Conservation (phyloP, 164 flowering plant genomes). For the Euptelea pleiosperma region DNA sequence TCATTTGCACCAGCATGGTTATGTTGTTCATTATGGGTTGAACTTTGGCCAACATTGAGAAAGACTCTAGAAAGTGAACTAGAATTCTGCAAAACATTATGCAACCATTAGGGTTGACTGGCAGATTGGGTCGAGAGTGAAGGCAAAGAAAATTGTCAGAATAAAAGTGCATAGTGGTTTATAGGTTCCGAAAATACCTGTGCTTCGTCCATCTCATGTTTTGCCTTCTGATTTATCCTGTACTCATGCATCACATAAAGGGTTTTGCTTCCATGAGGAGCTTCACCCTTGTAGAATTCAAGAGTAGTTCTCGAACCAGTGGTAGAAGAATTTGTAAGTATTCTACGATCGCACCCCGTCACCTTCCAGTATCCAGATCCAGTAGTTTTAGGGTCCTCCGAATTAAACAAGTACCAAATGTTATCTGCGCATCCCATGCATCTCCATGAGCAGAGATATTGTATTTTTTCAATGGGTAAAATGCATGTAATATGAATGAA, state of each 20-base stretch:
- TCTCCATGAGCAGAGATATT: not conserved
- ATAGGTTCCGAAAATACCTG: slow-evolving; percentile 28
- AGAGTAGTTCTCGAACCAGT: slow-evolving; percentile 49
- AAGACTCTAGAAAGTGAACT: slow-evolving; percentile 45
- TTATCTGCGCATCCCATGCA: slow-evolving; percentile 34
- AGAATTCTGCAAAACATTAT: slow-evolving; percentile 36
- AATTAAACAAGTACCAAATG: slow-evolving; percentile 33
- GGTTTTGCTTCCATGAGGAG: slow-evolving; percentile 33
- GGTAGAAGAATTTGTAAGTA: slow-evolving; percentile 21
- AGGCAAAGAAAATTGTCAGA: slow-evolving; percentile 6
- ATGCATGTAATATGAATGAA: no score
- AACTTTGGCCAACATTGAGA: slow-evolving; percentile 9
- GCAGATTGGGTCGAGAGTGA: slow-evolving; percentile 22
- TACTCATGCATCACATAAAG: slow-evolving; percentile 57
- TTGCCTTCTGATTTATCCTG: slow-evolving; percentile 27
- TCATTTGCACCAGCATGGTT: slow-evolving; percentile 2
- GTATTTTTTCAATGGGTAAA: no score
- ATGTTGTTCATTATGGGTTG: slow-evolving; percentile 9
- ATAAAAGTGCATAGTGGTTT: not conserved
- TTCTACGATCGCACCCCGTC: slow-evolving; percentile 28
- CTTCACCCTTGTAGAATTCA: slow-evolving; percentile 36
- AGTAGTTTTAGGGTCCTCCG: slow-evolving; percentile 21
- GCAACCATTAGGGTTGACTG: slow-evolving; percentile 26
- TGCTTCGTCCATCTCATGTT: slow-evolving; percentile 11
- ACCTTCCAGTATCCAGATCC: slow-evolving; percentile 45